Conservation (phyloP, 1,284 basidiomycete genomes). For the Lentinula novae-zelandiae region DNA sequence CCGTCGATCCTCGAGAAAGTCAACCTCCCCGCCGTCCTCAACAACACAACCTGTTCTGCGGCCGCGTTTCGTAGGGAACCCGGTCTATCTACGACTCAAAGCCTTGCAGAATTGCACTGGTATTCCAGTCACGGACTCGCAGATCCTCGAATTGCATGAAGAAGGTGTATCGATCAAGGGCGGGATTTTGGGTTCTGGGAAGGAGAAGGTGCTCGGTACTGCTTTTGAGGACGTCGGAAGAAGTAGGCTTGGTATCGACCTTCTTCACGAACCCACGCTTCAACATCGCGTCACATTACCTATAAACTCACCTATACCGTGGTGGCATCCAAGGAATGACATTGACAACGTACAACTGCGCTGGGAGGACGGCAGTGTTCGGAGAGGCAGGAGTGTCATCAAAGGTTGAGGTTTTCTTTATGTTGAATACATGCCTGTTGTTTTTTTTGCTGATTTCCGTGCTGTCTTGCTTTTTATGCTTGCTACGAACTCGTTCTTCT, state of each 20-base stretch:
- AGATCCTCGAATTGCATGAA: not conserved
- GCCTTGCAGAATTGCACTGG: conserved; percentile 54
- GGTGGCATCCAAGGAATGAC: not conserved
- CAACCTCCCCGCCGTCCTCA: not conserved
- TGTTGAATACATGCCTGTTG: not conserved
- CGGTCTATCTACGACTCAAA: conserved; percentile 50
- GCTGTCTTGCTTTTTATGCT: not conserved
- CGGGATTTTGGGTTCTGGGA: conserved; percentile 47
- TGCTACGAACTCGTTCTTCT: not conserved
- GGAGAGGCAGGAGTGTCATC: conserved; percentile 15
- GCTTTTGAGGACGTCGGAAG: conserved; percentile 57
- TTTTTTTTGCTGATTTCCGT: not conserved
- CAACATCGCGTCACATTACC: not conserved
- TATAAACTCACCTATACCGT: not conserved
- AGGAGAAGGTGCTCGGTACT: conserved; percentile 52
- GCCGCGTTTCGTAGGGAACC: conserved; percentile 55
- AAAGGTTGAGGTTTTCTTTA: conserved; percentile 6
- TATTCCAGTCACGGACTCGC: conserved; percentile 23
- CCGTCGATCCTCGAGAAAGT: not conserved
- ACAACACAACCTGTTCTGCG: conserved; percentile 27
- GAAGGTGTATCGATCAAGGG: conserved; percentile 29
- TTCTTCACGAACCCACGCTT: not conserved
- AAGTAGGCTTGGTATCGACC: conserved; percentile 39
- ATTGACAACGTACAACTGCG: not conserved
- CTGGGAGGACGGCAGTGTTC: conserved; percentile 10